Base-by-base conservation (phyloP, 495 filamentous ascomycete species). In the Endocarpon pusillum region DNA sequence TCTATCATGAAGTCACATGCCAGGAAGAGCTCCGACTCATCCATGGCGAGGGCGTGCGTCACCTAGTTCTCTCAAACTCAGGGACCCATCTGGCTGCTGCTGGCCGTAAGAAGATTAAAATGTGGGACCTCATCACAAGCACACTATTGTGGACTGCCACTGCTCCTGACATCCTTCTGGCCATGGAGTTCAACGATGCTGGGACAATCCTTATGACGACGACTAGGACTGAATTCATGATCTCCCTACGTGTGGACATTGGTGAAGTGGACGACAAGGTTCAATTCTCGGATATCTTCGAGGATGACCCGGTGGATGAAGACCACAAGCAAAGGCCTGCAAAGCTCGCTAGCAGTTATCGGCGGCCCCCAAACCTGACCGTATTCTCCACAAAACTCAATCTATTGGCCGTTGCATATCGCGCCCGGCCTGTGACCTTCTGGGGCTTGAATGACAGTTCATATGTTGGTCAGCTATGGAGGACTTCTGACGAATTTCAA, bases 401-500 rank as follows among this genome's bases (percentile, higher is more conserved):
- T 27, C 45, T 45, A 37, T 8, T 48, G 31, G 45, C 48, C 15
- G 21, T 47, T 14, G 38, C 36, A 24, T n/a, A n/a, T n/a, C n/a
- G n/a, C n/a, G n/a, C n/a, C n/a, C 31, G 39, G 24, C 39, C 42
- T 16, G 40, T 52, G 9, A 32, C 24, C 10, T 27, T 55, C 21
- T 55, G 44, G 43, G 43, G 43, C 20, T 29, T 55, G n/a, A 36
- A 47, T 16, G 36, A 38, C 22, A 41, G 49, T 40, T 28, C 32
- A 6, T 52, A 38, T 36, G 34, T 33, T 25, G 51, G 55, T 21
- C n/a, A 43, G 5, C 34, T 56, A 48, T 29, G 51, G 45, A 44
- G 41, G n/a, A n/a, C n/a, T n/a, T n/a, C n/a, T n/a, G n/a, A n/a
- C n/a, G n/a, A n/a, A n/a, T n/a, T n/a, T n/a, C n/a, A n/a, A 11